Evolutionary conservation across 2,329 filamentous ascomycete genomes (phyloP), one percentile per base, ranked within the genome.

Genomic region (Aspergillus texensis): DNA sequence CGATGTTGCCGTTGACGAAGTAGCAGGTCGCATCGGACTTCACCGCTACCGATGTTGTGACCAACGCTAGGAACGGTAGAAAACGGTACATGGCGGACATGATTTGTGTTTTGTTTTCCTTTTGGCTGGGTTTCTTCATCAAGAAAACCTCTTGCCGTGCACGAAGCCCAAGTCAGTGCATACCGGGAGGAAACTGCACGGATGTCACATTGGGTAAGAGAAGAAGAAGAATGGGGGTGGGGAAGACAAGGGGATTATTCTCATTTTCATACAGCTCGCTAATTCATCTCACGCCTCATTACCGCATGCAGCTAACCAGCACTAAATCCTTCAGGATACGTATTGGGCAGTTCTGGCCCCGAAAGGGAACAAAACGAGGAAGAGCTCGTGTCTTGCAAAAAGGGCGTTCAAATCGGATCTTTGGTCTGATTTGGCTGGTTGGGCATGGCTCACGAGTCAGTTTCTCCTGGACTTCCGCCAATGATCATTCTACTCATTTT

Each of bases 11-110:
- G 19, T 58, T 48, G 12, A 58, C 56, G 14, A 58, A 46, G 56
- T 58, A 58, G 43, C 56, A 58, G 26, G 56, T 58, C 32, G 39
- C 39, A 41, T 58, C 34, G n/a, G n/a, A 21, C 19, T 58, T n/a
- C 19, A 48, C 56, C 34, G 56, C 56, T 6, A 30, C 26, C 11
- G 56, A 26, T 21, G 19, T 48, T 26, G 55, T 12, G 4, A 45
- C 14, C 24, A 57, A 41, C n/a, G 55, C 32, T 1, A 57, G 19
- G 4, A 57, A 4, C 2, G 36, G 28, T 14, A 57, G 39, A 21
- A 57, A 36, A 26, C 8, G 19, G 1, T 21, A 45, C 41, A 45
- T 45, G n/a, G 41, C 4, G 4, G 41, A 10, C 41, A 3, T 0
- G 19, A 45, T 21, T 10, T 45, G 34, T 16, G 12, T 11, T 3